Conservation (phyloP, 2,329 filamentous ascomycete species). For the Colletotrichum sp. region DNA sequence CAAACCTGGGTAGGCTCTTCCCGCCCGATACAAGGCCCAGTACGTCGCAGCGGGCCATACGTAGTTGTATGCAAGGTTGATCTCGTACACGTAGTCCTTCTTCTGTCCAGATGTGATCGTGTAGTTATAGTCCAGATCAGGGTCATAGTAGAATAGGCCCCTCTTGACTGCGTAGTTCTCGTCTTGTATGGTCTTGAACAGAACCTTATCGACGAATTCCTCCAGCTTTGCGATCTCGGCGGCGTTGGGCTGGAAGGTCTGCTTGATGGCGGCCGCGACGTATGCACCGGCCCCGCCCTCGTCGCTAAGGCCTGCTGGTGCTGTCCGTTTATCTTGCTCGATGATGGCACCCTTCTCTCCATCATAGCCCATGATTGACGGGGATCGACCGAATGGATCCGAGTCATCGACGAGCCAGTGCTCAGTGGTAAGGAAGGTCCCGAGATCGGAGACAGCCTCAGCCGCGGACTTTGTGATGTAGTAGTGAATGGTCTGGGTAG, state of each 20-base stretch:
- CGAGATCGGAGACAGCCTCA: constrained; percentile 48
- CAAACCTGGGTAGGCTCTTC: constrained; percentile 49
- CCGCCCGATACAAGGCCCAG: constrained; percentile 61
- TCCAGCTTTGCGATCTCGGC: constrained; percentile 57
- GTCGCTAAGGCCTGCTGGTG: constrained; percentile 64
- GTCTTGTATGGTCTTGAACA: constrained; percentile 54
- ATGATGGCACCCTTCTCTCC: constrained; percentile 48
- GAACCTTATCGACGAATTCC: constrained; percentile 53
- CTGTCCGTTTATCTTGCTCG: constrained; percentile 53
- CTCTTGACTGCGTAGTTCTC: constrained; percentile 45
- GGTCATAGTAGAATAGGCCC: constrained; percentile 62
- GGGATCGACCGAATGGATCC: constrained; percentile 58
- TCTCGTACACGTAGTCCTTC: constrained; percentile 43
- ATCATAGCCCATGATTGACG: constrained; percentile 63
- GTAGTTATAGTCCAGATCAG: constrained; percentile 44
- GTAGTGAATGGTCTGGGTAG: constrained; percentile 60
- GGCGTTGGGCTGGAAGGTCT: constrained; percentile 51
- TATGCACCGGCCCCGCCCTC: constrained; percentile 63
- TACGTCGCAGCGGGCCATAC: constrained; percentile 60
- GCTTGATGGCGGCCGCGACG: constrained; percentile 59
- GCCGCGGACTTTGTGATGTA: constrained; percentile 53
- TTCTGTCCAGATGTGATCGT: constrained; percentile 45
- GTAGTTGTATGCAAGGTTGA: constrained; percentile 62
- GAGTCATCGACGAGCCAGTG: constrained; percentile 55
- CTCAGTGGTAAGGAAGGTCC: constrained; percentile 56